Evolutionary conservation across 805 yeast genomes (phyloP).

Genomic region (Starmerella asiatica): DNA sequence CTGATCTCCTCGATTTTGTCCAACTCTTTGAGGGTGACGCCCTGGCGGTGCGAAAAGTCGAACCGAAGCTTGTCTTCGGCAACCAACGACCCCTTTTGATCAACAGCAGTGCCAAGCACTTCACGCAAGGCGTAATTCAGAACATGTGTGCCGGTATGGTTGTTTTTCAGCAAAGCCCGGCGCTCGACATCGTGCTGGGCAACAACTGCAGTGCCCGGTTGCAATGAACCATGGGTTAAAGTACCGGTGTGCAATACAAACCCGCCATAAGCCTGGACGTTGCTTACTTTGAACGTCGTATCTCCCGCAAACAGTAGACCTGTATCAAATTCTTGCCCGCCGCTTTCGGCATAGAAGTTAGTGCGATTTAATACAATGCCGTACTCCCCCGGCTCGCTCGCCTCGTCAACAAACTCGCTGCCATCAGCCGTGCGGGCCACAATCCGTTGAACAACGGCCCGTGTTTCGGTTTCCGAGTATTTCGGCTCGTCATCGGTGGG

Average conservation of each 20-base stretch:
- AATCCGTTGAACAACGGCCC: conserved; percentile 57
- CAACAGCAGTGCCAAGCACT: conserved; percentile 75
- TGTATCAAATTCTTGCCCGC: conserved; percentile 96
- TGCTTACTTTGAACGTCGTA: conserved; percentile 77
- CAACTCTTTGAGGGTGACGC: conserved; percentile 56
- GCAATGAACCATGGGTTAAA: conserved; percentile 59
- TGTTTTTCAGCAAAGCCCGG: conserved; percentile 92
- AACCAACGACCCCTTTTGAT: conserved; percentile 94
- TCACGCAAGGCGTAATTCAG: conserved; percentile 78
- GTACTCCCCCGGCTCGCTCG: conserved; percentile 35
- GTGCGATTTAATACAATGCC: conserved; percentile 83
- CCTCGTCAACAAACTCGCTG: conserved; percentile 31
- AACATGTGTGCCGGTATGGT: conserved; percentile 97
- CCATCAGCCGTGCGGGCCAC: conserved; percentile 45
- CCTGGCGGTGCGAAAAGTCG: conserved; percentile 90
- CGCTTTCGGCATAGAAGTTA: conserved; percentile 96
- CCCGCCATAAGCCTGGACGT: conserved; percentile 88
- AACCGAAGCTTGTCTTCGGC: conserved; percentile 91
- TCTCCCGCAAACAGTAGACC: conserved; percentile 89
- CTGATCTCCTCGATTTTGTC: conserved; percentile 61
- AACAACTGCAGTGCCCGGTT: conserved; percentile 56
- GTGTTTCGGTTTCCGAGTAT: conserved; percentile 49
- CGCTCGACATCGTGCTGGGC: conserved; percentile 85
- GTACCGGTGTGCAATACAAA: conserved; percentile 91
- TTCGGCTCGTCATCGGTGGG: conserved; percentile 76